These are phyloP conservation scores for Malania oleifera DNA, from an alignment of 164 flowering plant species.

Conservation along the genomic window DNA sequence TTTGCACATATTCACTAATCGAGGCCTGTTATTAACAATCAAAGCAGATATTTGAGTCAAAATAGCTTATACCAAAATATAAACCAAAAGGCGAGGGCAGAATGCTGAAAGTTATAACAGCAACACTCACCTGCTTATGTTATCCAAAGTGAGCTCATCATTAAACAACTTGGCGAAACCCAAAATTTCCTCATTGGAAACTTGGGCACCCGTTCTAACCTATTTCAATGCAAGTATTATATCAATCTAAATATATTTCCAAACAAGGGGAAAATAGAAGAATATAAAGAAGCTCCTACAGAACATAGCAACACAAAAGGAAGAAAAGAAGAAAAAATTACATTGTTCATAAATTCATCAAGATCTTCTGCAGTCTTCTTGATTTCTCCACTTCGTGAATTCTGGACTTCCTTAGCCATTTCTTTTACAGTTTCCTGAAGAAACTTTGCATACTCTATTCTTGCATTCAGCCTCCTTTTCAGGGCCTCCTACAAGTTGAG, in stretches of 20 bases:
- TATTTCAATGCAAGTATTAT: slow-evolving; percentile 19
- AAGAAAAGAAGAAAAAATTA: slow-evolving; percentile 9
- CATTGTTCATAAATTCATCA: slow-evolving; percentile 79
- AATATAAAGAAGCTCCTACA: background rate
- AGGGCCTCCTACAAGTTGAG: slow-evolving; percentile 65
- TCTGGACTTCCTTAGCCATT: slow-evolving; percentile 98
- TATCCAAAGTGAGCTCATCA: slow-evolving; percentile 94
- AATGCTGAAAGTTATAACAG: no score
- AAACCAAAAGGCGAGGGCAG: no score
- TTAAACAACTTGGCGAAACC: slow-evolving; percentile 95
- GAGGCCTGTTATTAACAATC: no score
- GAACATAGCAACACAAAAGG: no score
- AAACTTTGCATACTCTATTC: slow-evolving; percentile 95
- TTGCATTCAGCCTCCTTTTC: slow-evolving; percentile 79
- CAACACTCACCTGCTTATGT: slow-evolving; percentile 95
- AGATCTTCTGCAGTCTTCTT: slow-evolving; percentile 94
- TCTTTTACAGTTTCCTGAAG: slow-evolving; percentile 94
- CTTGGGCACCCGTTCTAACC: slow-evolving; percentile 76
- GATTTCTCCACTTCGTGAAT: slow-evolving; percentile 77
- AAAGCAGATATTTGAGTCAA: no score
- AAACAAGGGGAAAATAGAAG: no score
- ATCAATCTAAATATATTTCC: no score
- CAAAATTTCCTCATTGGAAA: slow-evolving; percentile 89
- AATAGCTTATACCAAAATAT: background rate
- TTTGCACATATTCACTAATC: slow-evolving; percentile 90